Conservation (phyloP, 2,329 filamentous ascomycete species). For the Polychaeton citri region DNA sequence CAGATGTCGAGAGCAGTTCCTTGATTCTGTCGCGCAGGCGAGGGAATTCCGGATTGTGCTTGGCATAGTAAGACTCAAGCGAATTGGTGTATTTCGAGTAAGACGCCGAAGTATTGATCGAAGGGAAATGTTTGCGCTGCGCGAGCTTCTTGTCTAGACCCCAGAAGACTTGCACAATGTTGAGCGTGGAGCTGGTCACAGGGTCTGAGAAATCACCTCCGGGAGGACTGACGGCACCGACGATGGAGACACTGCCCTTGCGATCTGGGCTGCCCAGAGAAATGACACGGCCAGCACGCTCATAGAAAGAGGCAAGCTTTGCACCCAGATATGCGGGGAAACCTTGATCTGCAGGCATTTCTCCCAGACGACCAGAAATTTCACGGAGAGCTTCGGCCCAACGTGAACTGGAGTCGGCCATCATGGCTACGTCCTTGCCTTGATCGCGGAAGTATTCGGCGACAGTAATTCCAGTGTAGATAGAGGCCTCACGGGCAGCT, state of each 20-base stretch:
- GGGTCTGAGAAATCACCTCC: slow-evolving; percentile 99
- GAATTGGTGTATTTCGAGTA: slow-evolving; percentile 93
- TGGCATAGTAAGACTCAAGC: slow-evolving; percentile 87
- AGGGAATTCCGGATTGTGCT: slow-evolving; percentile 88
- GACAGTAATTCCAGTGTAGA: slow-evolving; percentile 92
- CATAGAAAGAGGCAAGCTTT: slow-evolving; percentile 98
- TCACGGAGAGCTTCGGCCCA: slow-evolving; percentile 99
- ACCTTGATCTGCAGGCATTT: slow-evolving; percentile 99
- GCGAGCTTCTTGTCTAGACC: slow-evolving; percentile 99
- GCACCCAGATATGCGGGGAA: slow-evolving; percentile 95
- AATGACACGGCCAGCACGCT: slow-evolving; percentile 81
- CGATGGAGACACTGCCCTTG: slow-evolving; percentile 87
- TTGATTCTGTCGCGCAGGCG: slow-evolving; percentile 83
- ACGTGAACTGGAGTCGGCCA: slow-evolving; percentile 95
- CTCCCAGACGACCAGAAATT: slow-evolving; percentile 93
- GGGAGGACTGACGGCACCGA: slow-evolving; percentile 90
- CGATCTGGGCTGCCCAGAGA: slow-evolving; percentile 81
- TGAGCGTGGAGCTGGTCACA: slow-evolving; percentile 81
- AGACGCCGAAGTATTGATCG: slow-evolving; percentile 85
- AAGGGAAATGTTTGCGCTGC: slow-evolving; percentile 97
- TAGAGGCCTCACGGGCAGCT: slow-evolving; percentile 93
- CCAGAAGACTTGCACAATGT: slow-evolving; percentile 99
- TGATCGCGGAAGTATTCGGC: slow-evolving; percentile 96
- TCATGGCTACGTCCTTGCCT: slow-evolving; percentile 97
- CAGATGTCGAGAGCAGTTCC: slow-evolving; percentile 84